Conservation (phyloP, 2,329 filamentous ascomycete genomes). For the Niveomyces coronatus region DNA sequence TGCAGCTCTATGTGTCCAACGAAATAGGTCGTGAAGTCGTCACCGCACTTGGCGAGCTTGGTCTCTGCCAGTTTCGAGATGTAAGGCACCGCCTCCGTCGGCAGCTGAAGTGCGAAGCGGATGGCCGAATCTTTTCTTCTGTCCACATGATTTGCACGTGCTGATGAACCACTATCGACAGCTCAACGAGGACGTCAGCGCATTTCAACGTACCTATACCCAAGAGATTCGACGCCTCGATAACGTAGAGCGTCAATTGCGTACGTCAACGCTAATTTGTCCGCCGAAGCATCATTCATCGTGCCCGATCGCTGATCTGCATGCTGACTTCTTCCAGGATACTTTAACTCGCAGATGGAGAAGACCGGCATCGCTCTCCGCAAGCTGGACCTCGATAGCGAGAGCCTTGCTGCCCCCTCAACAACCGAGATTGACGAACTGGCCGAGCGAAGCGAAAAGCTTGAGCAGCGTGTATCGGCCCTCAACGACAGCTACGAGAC, state of each 20-base stretch:
- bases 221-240: conserved; percentile 95
- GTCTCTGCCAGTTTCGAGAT: conserved; percentile 94
- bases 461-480: conserved; percentile 84
- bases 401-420: conserved; percentile 76
- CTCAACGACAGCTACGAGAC: conserved; percentile 98
- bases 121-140: background rate
- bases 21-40: conserved; percentile 98
- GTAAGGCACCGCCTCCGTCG: conserved; percentile 42
- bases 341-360: conserved; percentile 93
- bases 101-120: background rate
- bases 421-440: conserved; percentile 96
- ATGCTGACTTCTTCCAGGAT: conserved; percentile 47
- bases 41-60: conserved; percentile 90
- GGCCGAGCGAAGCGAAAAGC: conserved; percentile 78
- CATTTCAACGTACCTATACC: conserved; percentile 95
- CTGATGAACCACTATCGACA: conserved; percentile 28
- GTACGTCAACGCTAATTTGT: conserved; percentile 43
- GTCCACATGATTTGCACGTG: conserved; percentile 14
- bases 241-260: conserved; percentile 95
- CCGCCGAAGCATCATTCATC: conserved; percentile 1
- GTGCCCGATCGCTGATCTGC: background rate
- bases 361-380: conserved; percentile 79
- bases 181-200: conserved; percentile 87
- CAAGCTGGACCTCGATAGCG: conserved; percentile 82
- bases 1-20: conserved; percentile 98